These are phyloP conservation scores for Plasmodiophora brassicae DNA, from an alignment of 208 protist species.

Conservation along the genomic window DNA sequence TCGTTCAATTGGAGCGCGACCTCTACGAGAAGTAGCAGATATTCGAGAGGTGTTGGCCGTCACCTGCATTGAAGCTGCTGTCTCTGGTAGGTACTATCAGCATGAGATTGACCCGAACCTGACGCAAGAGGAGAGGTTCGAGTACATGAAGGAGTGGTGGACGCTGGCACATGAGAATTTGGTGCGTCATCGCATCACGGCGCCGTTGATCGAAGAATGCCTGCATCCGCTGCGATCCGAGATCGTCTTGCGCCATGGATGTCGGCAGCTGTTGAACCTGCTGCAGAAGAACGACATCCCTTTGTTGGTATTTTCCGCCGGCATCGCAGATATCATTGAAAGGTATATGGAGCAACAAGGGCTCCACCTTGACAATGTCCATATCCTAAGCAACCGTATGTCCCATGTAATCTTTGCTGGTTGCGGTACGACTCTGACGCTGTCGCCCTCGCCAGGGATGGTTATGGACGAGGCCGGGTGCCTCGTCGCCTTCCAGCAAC, in stretches of 20 bases:
- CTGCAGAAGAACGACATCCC: not conserved
- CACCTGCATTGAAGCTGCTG: too few relatives aligned
- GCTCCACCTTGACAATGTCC: not conserved
- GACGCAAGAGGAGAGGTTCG: not conserved
- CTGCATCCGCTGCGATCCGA: not conserved
- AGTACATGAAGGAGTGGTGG: slow-evolving; percentile 26
- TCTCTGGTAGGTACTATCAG: too few relatives aligned
- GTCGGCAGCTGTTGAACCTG: not conserved
- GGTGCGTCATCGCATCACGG: not conserved
- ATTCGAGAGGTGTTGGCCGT: too few relatives aligned
- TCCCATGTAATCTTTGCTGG: too few relatives aligned
- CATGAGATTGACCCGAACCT: not conserved
- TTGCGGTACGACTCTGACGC: too few relatives aligned
- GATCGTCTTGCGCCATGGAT: not conserved
- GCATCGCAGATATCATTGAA: slow-evolving; percentile 1
- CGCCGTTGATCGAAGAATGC: not conserved
- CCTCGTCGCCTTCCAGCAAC: not conserved
- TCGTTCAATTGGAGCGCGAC: not conserved
- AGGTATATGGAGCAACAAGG: not conserved
- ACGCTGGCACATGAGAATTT: not conserved
- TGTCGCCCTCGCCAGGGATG: too few relatives aligned
- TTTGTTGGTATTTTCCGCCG: not conserved
- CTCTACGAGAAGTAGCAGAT: not conserved
- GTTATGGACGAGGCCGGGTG: not conserved
- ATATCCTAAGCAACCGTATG: slow-evolving; percentile 9